Evolutionary conservation across 1,284 basidiomycete species (phyloP), one percentile per base, ranked within the genome.

Genomic region (Marasmius tenuissimus): DNA sequence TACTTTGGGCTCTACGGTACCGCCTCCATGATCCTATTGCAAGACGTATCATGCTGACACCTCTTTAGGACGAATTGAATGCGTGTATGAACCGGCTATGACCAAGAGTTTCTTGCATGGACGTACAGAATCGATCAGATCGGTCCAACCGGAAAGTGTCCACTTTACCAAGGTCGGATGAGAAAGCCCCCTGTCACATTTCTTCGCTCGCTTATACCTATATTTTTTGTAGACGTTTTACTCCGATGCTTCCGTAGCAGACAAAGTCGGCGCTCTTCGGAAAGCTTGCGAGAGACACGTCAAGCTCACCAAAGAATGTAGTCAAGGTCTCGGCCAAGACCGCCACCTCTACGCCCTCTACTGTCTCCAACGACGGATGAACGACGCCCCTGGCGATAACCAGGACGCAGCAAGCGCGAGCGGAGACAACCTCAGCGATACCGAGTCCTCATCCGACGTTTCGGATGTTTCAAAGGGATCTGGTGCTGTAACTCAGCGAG

Each of bases 41-140:
- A n/a, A n/a, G 27, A 27, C 10, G 50, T 22, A 18, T 16, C 49
- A 9, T 20, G 16, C 47, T 51, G 12, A 58, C n/a, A 57, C 52
- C 42, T 60, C 39, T 49, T 27, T 60, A 89, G 90, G 94, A 9
- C 84, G 94, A 9, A 91, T 91, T 61, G 96, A 97, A 74, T 96
- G 93, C 73, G 95, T 94, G 1, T 99, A 99, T 74, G 97, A 99
- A 75, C 96, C 97, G 0, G 97, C 96, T 11, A 99, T 99, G 97
- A 98, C 95, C 58, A 99, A 99, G 76, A 80, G 90, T 3, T 99
- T 96, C 78, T 74, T 96, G 66, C 97, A 98, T 72, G 97, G 97
- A 2, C 83, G 97, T 6, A 99, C 97, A 0, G 97, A 99, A 78
- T 93, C 96, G 0, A 97, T 99, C 66, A 81, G 96, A 12, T 93